Percentiles rank a stretch among this genome's conserved stretches.
phyloP scores from a whole-genome alignment of 2,329 filamentous ascomycete species.

The Neobulgaria alba region DNA sequence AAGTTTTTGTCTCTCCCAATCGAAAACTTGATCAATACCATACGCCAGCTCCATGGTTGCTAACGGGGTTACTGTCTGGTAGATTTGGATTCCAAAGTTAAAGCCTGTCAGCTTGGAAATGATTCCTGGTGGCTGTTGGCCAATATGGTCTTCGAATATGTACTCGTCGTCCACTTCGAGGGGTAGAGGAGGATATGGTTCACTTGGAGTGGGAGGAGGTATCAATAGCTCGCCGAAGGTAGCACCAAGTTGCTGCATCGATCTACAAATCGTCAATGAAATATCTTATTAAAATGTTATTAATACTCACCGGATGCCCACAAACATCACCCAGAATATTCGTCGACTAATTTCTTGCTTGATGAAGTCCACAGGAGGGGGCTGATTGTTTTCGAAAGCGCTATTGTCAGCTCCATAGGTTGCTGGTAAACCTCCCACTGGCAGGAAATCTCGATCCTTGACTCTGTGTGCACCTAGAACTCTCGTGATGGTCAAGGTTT shows the following conservation, averaged over 20 bases:
- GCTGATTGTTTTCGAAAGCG: not conserved
- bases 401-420: conserved; percentile 14
- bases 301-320: conserved; percentile 53
- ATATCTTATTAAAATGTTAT: not conserved
- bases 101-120: conserved; percentile 71
- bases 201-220: conserved; percentile 64
- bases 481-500: conserved; percentile 60
- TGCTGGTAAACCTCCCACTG: conserved; percentile 16
- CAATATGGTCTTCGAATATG: conserved; percentile 62
- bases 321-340: conserved; percentile 78
- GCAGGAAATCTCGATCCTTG: conserved; percentile 31
- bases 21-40: conserved; percentile 65
- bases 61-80: conserved; percentile 70
- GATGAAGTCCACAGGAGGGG: not conserved
- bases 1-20: conserved; percentile 68
- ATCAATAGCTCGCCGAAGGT: conserved; percentile 65
- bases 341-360: conserved; percentile 34
- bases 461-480: conserved; percentile 57
- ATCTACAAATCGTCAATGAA: conserved; percentile 38
- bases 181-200: conserved; percentile 72
- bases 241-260: conserved; percentile 69
- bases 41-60: conserved; percentile 76
- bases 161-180: conserved; percentile 78
- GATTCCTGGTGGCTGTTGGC: conserved; percentile 57
- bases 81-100: conserved; percentile 70